Evolutionary conservation across 2,329 filamentous ascomycete genomes (phyloP), one percentile per base, ranked within the genome.

Genomic region (Arthrobotrys entomopaga): DNA sequence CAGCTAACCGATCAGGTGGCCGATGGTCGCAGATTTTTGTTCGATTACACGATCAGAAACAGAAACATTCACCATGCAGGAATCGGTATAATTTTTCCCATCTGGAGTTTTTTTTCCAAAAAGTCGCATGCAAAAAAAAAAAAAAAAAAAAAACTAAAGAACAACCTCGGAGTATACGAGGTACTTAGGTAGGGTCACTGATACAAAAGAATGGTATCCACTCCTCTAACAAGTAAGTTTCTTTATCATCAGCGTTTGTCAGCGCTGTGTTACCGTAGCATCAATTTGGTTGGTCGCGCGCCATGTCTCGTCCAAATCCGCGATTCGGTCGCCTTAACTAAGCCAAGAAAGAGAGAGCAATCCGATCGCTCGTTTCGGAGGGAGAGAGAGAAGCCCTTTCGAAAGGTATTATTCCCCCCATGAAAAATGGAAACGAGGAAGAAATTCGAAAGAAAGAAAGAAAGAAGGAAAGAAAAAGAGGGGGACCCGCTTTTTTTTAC

Each of bases 41-140:
- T 56, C 56, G 56, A 69, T 69, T 69, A 69, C 65, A 54, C 56
- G 65, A 69, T 69, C 65, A 69, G 65, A 69, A 53, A 67, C 64
- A 67, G 59, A 13, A 13, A 20, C 46, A 24, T 49, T 46, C 34
- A 46, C 38, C 48, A 67, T 29, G 56, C 53, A 59, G 57, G 42
- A 46, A 46, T n/a, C 6, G 42, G 42, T 19, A 46, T 46, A 40
- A 19, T 46, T 46, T 46, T 46, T 46, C 42, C 42, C 15, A 46
- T 56, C 29, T 34, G 29, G 29, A 5, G 7, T 34, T 34, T 34
- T 34, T 34, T 5, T 34, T 10, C 6, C 29, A 34, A 10, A 34
- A 34, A 34, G n/a, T n/a, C n/a, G n/a, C n/a, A 34, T 2, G 7
- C 6, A 5, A 34, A 10, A 34, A 34, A 34, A 34, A 34, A 7